Evolutionary conservation across 305 asterid genomes (phyloP).

Genomic region (Fraxinus greggii): DNA sequence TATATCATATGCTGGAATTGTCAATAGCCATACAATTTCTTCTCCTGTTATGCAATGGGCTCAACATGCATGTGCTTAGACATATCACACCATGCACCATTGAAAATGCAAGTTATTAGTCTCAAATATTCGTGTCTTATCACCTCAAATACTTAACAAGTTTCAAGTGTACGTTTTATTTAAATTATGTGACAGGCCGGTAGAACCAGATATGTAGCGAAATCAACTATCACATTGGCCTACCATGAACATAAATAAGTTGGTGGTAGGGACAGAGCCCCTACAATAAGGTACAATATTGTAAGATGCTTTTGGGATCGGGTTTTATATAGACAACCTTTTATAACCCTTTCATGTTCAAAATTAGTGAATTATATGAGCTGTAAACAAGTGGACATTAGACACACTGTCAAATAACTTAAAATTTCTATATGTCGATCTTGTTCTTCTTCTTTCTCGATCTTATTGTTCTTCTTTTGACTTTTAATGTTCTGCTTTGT

Average conservation of each 20-base stretch:
- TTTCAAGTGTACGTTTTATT: background rate
- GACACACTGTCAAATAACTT: background rate
- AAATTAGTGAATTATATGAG: background rate
- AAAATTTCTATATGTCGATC: background rate
- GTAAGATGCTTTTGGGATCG: background rate
- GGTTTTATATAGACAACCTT: background rate
- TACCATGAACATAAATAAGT: background rate
- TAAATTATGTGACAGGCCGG: background rate
- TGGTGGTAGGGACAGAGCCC: background rate
- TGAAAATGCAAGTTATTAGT: slow-evolving; percentile 4
- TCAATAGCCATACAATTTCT: slow-evolving; percentile 25
- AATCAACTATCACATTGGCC: background rate
- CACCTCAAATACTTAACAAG: background rate
- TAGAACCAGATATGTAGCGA: background rate
- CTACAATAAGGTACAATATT: background rate
- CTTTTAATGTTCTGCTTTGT: background rate
- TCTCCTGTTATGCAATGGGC: background rate
- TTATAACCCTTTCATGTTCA: background rate
- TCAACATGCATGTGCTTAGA: slow-evolving; percentile 1
- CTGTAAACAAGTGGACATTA: background rate
- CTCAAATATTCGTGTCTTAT: slow-evolving; percentile 15
- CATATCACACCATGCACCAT: background rate
- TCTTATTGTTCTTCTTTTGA: background rate
- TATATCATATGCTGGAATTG: slow-evolving; percentile 16
- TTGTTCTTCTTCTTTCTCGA: too few relatives aligned